A percentile compares a stretch with the other conserved stretches of the same genome.
Conservation (phyloP, 225 moss, liverwort and hornwort genomes). For the Ulota crispa region DNA sequence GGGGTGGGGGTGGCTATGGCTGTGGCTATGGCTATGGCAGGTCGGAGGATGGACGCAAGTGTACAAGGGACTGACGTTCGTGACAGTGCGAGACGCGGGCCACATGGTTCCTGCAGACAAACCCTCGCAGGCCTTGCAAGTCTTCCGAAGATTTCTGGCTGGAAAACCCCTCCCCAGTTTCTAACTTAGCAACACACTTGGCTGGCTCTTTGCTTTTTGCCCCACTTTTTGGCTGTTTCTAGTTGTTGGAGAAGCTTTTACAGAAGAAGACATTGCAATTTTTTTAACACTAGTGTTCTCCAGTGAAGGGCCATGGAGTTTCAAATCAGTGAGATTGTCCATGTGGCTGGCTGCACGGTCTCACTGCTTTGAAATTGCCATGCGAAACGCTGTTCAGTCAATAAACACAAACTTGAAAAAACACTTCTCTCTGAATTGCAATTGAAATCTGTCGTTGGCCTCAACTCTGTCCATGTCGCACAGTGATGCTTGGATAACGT, state of each 20-base stretch:
- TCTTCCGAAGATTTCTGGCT: conserved; percentile 69
- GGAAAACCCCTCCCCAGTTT: conserved; percentile 75
- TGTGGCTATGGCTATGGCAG: conserved; percentile 30
- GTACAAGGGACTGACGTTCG: conserved; percentile 80
- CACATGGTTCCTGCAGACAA: conserved; percentile 82
- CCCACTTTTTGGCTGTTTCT: too few relatives aligned
- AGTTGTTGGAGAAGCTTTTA: too few relatives aligned
- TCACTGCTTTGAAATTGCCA: conserved; percentile 37
- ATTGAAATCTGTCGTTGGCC: too few relatives aligned
- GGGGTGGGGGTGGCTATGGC: too few relatives aligned
- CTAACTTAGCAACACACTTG: not conserved
- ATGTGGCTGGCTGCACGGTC: not conserved
- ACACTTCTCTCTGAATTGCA: not conserved
- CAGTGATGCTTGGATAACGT: too few relatives aligned
- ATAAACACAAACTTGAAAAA: conserved; percentile 4
- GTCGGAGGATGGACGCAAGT: conserved; percentile 85
- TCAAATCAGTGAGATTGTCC: conserved; percentile 32
- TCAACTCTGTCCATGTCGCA: too few relatives aligned
- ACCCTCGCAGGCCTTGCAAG: conserved; percentile 71
- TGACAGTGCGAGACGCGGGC: conserved; percentile 78
- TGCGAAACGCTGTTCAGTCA: conserved; percentile 10
- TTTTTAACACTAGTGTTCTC: not conserved
- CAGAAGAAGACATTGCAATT: not conserved
- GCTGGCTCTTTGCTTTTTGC: too few relatives aligned
- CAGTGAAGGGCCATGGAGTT: conserved; percentile 21